phyloP scores from a whole-genome alignment of 768 basidiomycete genomes.

The Lyophyllum atratum region DNA sequence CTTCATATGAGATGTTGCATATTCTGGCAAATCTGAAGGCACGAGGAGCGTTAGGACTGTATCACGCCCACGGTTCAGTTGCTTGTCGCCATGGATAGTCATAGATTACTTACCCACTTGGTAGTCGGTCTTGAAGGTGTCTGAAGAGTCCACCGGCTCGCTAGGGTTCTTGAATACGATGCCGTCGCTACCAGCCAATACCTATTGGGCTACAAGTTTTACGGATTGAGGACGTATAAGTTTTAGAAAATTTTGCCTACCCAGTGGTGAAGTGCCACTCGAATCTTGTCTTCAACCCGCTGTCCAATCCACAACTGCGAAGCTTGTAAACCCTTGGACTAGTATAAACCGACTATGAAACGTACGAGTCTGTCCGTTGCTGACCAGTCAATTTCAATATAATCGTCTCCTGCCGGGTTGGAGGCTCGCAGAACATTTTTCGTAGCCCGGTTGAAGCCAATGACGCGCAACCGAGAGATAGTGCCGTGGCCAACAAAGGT shows the following conservation, averaged over 20 bases:
- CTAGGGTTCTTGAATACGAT: not conserved
- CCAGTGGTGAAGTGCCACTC: not conserved
- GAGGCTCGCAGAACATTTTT: conserved; percentile 1
- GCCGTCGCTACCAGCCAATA: conserved; percentile 5
- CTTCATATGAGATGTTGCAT: not conserved
- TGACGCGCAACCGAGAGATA: not conserved
- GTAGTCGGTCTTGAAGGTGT: not conserved
- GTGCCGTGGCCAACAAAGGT: not conserved
- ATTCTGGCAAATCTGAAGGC: not conserved
- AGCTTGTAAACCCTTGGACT: not conserved
- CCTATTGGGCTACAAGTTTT: not conserved
- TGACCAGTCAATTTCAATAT: conserved; percentile 1
- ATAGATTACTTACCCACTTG: not conserved
- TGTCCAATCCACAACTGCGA: conserved; percentile 4
- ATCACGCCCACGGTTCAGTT: not conserved
- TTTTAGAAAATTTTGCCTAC: not conserved
- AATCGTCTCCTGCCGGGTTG: not conserved
- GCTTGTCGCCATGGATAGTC: not conserved
- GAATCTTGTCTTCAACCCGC: conserved; percentile 3
- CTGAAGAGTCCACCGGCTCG: not conserved
- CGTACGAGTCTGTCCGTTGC: not conserved
- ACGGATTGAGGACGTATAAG: not conserved
- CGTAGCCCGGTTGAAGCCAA: conserved; percentile 1
- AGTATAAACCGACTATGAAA: not conserved
- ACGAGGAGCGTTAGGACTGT: conserved; percentile 1